A percentile compares a stretch with the other conserved stretches of the same genome.
Conservation (phyloP, 75 land plant species). For the Cryptomeria japonica region DNA sequence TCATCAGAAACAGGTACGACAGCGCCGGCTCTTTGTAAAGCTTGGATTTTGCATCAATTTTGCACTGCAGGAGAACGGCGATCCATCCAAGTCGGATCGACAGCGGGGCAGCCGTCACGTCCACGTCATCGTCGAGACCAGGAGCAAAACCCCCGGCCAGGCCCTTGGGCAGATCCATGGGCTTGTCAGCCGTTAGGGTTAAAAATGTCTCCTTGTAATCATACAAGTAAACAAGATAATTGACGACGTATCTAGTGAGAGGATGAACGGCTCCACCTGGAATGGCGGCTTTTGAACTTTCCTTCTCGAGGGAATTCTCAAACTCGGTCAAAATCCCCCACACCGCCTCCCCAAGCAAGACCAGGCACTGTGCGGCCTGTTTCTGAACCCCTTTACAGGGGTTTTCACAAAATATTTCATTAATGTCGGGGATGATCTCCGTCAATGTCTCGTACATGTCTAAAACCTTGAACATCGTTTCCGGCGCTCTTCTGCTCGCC, state of each 20-base stretch:
- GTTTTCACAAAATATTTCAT: conserved; percentile 26
- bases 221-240: conserved; percentile 50
- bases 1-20: conserved; percentile 57
- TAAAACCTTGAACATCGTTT: conserved; percentile 56
- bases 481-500: conserved; percentile 40
- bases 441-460: conserved; percentile 56
- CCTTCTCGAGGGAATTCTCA: conserved; percentile 64
- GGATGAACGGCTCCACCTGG: conserved; percentile 73
- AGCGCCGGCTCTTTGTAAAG: conserved; percentile 49
- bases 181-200: conserved; percentile 45
- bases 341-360: conserved; percentile 48
- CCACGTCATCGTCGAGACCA: background rate
- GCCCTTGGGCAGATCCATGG: conserved; percentile 8
- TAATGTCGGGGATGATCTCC: conserved; percentile 60
- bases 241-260: conserved; percentile 63
- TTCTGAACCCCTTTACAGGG: conserved; percentile 34
- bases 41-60: conserved; percentile 53
- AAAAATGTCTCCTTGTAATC: conserved; percentile 44
- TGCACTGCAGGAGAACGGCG: conserved; percentile 55
- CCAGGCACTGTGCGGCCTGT: conserved; percentile 46
- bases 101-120: conserved; percentile 9
- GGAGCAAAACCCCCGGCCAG: conserved; percentile 8
- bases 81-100: conserved; percentile 59
- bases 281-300: conserved; percentile 47
- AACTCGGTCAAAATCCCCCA: conserved; percentile 53